A percentile compares a stretch with the other conserved stretches of the same genome.
These are phyloP conservation scores for Kodamaea lidongshanica DNA, from an alignment of 805 yeast genomes.

Conservation along the genomic window DNA sequence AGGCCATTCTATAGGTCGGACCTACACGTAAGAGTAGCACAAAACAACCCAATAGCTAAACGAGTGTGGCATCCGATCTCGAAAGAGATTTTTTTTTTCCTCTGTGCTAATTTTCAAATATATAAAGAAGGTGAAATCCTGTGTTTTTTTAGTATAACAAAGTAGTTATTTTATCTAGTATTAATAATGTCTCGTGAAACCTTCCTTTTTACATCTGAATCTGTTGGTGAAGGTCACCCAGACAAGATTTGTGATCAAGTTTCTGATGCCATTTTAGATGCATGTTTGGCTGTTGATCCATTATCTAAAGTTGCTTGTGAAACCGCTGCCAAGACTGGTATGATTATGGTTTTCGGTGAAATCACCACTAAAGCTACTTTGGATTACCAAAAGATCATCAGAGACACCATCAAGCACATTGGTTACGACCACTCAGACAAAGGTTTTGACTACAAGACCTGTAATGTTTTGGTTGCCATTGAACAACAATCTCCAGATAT, in stretches of 20 bases:
- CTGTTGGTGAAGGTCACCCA: constrained; percentile 94
- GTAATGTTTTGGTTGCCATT: constrained; percentile 97
- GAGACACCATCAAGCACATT: constrained; percentile 97
- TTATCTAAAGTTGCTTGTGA: constrained; percentile 98
- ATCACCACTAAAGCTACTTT: constrained; percentile 93
- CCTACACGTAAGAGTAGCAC: too few species aligned
- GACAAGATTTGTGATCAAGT: constrained; percentile 98
- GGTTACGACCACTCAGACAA: constrained; percentile 95
- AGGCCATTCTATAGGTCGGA: too few species aligned
- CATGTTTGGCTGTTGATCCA: constrained; percentile 93
- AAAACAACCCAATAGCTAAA: too few species aligned
- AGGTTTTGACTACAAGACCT: constrained; percentile 98
- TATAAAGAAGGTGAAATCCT: too few species aligned
- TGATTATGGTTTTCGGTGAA: constrained; percentile 99
- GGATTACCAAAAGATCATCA: constrained; percentile 95
- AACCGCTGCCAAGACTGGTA: constrained; percentile 98
- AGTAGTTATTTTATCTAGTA: too few species aligned
- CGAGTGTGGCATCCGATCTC: too few species aligned
- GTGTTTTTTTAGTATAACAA: too few species aligned
- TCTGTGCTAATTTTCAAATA: too few species aligned
- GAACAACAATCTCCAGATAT: constrained; percentile 99
- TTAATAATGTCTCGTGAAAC: constrained; percentile 21
- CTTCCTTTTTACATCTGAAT: constrained; percentile 74
- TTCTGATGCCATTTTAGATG: constrained; percentile 95
- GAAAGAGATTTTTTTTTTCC: too few species aligned